Base-by-base conservation (phyloP, 257 asterid genomes). In the Euphrasia confusa region DNA sequence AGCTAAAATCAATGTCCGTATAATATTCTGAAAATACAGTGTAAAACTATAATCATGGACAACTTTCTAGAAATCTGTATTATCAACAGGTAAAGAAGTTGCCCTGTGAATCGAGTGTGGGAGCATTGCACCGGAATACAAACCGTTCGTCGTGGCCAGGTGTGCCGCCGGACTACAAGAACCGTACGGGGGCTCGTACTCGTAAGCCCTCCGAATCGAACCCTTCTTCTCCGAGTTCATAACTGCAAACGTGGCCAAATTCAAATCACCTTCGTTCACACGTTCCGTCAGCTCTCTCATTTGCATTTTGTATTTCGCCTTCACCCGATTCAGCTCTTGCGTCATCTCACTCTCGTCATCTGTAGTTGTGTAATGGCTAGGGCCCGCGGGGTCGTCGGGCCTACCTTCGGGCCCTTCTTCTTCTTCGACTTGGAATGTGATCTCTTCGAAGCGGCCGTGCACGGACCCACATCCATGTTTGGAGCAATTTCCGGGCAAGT, bases 371-470 rank as follows among this genome's bases (percentile, higher is more conserved):
- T 60, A 15, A 49, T 49, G 75, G 67, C 71, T 63, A 2, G 81
- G 66, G 30, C 62, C 78, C 18, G 45, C 35, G n/a, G 81, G 84
- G 62, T 80, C 71, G 39, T 59, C 50, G 40, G 24, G n/a, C n/a
- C n/a, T n/a, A n/a, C 69, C 72, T 58, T 83, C 84, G 9, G 84
- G 79, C 14, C 78, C 85, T 40, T 85, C 96, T 40, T 85, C 85
- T 40, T 85, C 96, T 40, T 85, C 95, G 21, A 81, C 72, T 69
- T 80, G 87, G 71, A 78, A 83, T 0, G 85, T 87, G 58, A 87
- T 80, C 81, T 87, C 96, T 80, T 90, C 98, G 45, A 90, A 90
- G n/a, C 96, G 89, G 60, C 95, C 91, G 11, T 84, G 96, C 10
- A 86, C 70, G 7, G 83, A 80, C 15, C 84, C 88, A 64, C 82